Evolutionary conservation across 2,329 filamentous ascomycete genomes (phyloP).

Genomic region (Colletotrichum echinochloae): DNA sequence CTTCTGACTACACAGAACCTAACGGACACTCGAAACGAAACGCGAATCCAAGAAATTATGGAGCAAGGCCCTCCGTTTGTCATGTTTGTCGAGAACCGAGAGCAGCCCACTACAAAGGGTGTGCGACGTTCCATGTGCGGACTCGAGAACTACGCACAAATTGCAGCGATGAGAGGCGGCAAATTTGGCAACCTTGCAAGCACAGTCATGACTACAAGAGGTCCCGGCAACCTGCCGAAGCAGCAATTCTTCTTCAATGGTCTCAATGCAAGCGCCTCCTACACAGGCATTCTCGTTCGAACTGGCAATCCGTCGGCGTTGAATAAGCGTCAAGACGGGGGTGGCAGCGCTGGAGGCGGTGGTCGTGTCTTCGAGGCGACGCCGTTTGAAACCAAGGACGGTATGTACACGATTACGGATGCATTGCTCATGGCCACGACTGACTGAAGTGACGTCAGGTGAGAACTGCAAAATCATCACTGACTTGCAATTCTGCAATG

Average conservation of each 20-base stretch:
- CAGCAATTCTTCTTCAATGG: slow-evolving; percentile 88
- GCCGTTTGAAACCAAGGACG: slow-evolving; percentile 81
- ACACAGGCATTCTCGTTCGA: slow-evolving; percentile 79
- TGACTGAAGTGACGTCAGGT: slow-evolving; percentile 57
- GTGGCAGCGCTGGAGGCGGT: slow-evolving; percentile 69
- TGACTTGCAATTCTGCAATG: slow-evolving; percentile 88
- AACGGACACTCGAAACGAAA: slow-evolving; percentile 65
- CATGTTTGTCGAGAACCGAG: slow-evolving; percentile 78
- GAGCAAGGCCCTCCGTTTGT: slow-evolving; percentile 72
- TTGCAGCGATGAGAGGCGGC: slow-evolving; percentile 68
- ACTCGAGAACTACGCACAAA: slow-evolving; percentile 73
- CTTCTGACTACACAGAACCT: slow-evolving; percentile 83
- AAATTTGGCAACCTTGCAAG: slow-evolving; percentile 60
- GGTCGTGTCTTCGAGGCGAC: slow-evolving; percentile 79
- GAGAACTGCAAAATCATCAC: slow-evolving; percentile 88
- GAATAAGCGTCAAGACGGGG: slow-evolving; percentile 47
- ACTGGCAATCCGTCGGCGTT: slow-evolving; percentile 64
- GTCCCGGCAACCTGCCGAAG: slow-evolving; percentile 75
- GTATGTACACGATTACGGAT: slow-evolving; percentile 59
- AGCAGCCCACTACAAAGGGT: slow-evolving; percentile 72
- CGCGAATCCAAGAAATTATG: slow-evolving; percentile 67
- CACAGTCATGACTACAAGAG: slow-evolving; percentile 77
- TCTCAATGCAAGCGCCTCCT: slow-evolving; percentile 78
- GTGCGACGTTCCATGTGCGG: slow-evolving; percentile 87
- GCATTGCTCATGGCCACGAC: neutral